These are phyloP conservation scores for Lippia alba DNA, from an alignment of 305 asterid species.

Conservation along the genomic window DNA sequence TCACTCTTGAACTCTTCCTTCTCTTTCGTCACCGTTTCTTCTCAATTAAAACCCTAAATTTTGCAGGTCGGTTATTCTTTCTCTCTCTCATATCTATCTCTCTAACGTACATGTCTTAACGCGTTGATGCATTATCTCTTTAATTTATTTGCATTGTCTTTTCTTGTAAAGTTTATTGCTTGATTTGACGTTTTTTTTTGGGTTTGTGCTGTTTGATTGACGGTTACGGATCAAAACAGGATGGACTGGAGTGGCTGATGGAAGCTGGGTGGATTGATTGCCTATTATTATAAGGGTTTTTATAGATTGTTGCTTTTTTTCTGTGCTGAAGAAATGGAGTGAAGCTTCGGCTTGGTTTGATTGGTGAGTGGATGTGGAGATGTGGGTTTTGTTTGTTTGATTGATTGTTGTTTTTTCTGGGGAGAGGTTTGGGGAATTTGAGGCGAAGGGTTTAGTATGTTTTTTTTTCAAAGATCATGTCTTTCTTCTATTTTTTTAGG, in stretches of 20 bases:
- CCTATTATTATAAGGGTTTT: background rate
- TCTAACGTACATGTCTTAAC: constrained; percentile 13
- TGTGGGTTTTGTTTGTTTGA: constrained; percentile 27
- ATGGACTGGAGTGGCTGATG: constrained; percentile 34
- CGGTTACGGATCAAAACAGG: constrained; percentile 36
- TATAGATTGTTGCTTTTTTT: background rate
- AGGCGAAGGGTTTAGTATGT: constrained; percentile 7
- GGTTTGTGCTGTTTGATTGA: constrained; percentile 30
- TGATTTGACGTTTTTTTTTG: constrained; percentile 10
- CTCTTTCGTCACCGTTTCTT: constrained; percentile 33
- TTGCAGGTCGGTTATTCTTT: constrained; percentile 29
- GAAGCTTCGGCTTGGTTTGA: constrained; percentile 22
- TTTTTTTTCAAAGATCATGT: background rate
- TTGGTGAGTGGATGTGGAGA: constrained; percentile 8
- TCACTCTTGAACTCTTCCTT: constrained; percentile 32
- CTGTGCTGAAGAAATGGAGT: constrained; percentile 14
- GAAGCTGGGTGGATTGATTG: constrained; percentile 36
- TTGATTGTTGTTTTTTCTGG: background rate
- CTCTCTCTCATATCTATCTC: constrained; percentile 34
- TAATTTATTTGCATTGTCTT: background rate
- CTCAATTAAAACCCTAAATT: constrained; percentile 40
- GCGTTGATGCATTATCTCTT: constrained; percentile 1
- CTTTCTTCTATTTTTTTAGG: background rate
- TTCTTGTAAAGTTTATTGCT: background rate
- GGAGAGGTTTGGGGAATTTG: background rate